phyloP scores from a whole-genome alignment of 139 green algal genomes.

The Chlamydomonas schloesseri region DNA sequence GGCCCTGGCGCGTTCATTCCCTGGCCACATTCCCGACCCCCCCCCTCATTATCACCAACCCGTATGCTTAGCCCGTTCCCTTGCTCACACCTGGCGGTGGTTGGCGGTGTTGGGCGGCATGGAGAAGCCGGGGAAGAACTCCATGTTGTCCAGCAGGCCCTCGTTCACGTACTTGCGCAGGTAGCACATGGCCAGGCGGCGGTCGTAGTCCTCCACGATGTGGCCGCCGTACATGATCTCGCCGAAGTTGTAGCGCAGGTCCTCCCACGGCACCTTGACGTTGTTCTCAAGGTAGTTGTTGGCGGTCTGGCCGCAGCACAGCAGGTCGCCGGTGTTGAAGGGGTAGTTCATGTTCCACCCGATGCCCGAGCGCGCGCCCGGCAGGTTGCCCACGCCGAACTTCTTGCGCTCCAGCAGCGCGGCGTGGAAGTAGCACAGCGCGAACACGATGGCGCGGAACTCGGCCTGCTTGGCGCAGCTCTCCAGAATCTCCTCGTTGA shows the following conservation, averaged over 20 bases:
- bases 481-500: slow-evolving; percentile 91
- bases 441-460: slow-evolving; percentile 90
- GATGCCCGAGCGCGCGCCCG: slow-evolving; percentile 78
- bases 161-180: slow-evolving; percentile 83
- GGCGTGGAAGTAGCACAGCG: slow-evolving; percentile 94
- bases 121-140: slow-evolving; percentile 86
- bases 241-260: slow-evolving; percentile 93
- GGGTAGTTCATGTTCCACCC: slow-evolving; percentile 98
- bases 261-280: slow-evolving; percentile 90
- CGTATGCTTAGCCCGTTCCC: too few species aligned
- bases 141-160: slow-evolving; percentile 82
- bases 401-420: slow-evolving; percentile 94
- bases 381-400: slow-evolving; percentile 94
- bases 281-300: slow-evolving; percentile 94
- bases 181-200: slow-evolving; percentile 79
- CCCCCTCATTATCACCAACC: too few species aligned
- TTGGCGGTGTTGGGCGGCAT: slow-evolving; percentile 74
- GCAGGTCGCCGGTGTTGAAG: slow-evolving; percentile 93
- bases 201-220: slow-evolving; percentile 95
- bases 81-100: slow-evolving; percentile 84
- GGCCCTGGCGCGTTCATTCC: too few species aligned
- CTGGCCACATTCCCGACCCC: too few species aligned
- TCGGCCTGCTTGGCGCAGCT: slow-evolving; percentile 87
- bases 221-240: slow-evolving; percentile 98
- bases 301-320: slow-evolving; percentile 87